Evolutionary conservation across 2,329 filamentous ascomycete species (phyloP).

Genomic region (Aspergillus transmontanensis): DNA sequence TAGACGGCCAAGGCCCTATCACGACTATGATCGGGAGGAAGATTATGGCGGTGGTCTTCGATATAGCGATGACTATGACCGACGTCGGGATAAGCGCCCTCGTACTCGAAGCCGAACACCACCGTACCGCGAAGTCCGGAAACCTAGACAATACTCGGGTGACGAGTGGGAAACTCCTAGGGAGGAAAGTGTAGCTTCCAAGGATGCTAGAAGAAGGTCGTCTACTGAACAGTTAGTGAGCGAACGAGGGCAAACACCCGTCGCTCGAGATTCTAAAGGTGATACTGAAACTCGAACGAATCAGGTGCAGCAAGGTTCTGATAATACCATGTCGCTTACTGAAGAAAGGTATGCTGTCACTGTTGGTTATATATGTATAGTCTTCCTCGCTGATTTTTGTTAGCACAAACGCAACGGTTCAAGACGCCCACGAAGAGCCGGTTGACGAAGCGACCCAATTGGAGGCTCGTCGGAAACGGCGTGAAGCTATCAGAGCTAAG

Average conservation of each 20-base stretch:
- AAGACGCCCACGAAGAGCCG: constrained; percentile 39
- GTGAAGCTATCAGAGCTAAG: constrained; percentile 84
- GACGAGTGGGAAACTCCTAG: constrained; percentile 35
- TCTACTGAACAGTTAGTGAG: constrained; percentile 63
- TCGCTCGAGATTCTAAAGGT: constrained; percentile 61
- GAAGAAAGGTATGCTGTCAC: constrained; percentile 44
- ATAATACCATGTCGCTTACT: constrained; percentile 33
- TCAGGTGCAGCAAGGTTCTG: constrained; percentile 56
- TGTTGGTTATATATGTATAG: not conserved
- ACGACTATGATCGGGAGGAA: constrained; percentile 55
- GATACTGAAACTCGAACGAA: constrained; percentile 70
- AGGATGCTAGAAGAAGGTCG: constrained; percentile 50
- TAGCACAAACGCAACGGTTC: constrained; percentile 21
- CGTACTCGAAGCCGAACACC: constrained; percentile 57
- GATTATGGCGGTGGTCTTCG: constrained; percentile 42
- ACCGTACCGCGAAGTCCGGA: constrained; percentile 44
- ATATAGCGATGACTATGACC: constrained; percentile 54
- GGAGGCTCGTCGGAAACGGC: constrained; percentile 78
- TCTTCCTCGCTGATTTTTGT: constrained; percentile 15
- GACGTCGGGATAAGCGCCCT: constrained; percentile 56
- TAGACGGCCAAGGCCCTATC: constrained; percentile 45
- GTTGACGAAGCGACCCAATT: constrained; percentile 81
- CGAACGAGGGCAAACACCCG: constrained; percentile 63
- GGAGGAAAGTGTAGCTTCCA: constrained; percentile 30
- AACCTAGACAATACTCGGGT: constrained; percentile 40